These are phyloP conservation scores for Spiromastix sp. DNA, from an alignment of 2,329 filamentous ascomycete species.

Conservation along the genomic window DNA sequence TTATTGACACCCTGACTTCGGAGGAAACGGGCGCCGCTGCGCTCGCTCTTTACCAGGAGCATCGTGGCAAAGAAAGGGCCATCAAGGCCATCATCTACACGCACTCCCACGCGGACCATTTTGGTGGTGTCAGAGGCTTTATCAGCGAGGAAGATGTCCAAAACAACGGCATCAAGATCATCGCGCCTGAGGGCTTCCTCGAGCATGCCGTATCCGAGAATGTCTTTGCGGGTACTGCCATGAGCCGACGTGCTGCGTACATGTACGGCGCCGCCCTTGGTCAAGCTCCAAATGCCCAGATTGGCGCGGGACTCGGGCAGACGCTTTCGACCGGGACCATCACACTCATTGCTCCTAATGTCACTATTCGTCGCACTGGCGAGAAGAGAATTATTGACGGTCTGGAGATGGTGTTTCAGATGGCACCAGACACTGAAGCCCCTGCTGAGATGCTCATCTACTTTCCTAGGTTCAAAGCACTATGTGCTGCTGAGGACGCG, in stretches of 20 bases:
- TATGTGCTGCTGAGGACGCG: conserved; percentile 30
- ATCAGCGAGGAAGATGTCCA: no score
- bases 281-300: conserved; percentile 21
- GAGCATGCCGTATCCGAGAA: conserved; percentile 31
- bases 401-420: conserved; percentile 30
- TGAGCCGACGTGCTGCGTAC: conserved; percentile 27
- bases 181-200: conserved; percentile 33
- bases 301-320: conserved; percentile 30
- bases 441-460: conserved; percentile 34
- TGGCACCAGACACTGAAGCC: conserved; percentile 33
- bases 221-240: conserved; percentile 29
- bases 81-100: conserved; percentile 32
- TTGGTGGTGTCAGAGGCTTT: conserved; percentile 27
- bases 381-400: conserved; percentile 24
- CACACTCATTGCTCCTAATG: conserved; percentile 26
- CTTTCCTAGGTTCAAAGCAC: conserved; percentile 27
- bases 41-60: conserved; percentile 27
- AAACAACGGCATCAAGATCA: no score
- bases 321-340: conserved; percentile 19
- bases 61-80: conserved; percentile 9
- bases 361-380: conserved; percentile 22
- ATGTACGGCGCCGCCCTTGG: conserved; percentile 31
- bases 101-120: conserved; percentile 34
- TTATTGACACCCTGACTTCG: conserved; percentile 31
- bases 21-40: conserved; percentile 26